These are phyloP conservation scores for Chamaecrista fasciculata DNA, from an alignment of 306 rosid species.

Conservation along the genomic window DNA sequence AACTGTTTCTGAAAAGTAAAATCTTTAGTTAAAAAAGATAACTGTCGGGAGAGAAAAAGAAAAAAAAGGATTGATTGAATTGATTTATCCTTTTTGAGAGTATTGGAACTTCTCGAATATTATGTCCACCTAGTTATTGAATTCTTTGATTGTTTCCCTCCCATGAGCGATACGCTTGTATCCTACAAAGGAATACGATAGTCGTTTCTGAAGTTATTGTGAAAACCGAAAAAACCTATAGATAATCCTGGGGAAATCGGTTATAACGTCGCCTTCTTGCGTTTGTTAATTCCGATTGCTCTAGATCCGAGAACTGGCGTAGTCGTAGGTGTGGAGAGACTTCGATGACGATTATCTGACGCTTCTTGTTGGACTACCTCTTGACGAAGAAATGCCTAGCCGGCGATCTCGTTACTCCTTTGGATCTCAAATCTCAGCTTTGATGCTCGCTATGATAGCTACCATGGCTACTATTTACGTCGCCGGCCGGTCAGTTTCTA, in stretches of 20 bases:
- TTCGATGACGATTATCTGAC: conserved; percentile 31
- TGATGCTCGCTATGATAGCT: conserved; percentile 51
- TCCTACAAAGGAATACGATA: background rate
- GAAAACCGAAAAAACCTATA: conserved; percentile 4
- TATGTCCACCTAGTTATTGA: too few species aligned
- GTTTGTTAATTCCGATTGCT: background rate
- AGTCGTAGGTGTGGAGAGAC: background rate
- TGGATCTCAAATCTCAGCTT: conserved; percentile 51
- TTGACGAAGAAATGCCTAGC: conserved; percentile 47
- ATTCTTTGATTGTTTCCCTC: conserved; percentile 4
- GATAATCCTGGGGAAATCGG: conserved; percentile 16
- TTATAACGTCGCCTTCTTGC: conserved; percentile 36
- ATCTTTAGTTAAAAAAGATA: too few species aligned
- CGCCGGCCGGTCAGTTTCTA: conserved; percentile 56
- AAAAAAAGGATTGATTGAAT: too few species aligned
- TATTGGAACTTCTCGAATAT: too few species aligned
- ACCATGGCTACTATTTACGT: conserved; percentile 73
- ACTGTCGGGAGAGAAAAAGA: too few species aligned
- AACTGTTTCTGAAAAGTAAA: too few species aligned
- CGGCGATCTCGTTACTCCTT: conserved; percentile 54
- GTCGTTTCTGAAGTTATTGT: background rate
- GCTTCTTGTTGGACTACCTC: background rate
- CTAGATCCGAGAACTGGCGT: conserved; percentile 31
- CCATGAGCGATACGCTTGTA: background rate
- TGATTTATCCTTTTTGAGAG: too few species aligned